Evolutionary conservation across 192 early-diverging fungal species (phyloP).

Genomic region (Dissophora globulifera): DNA sequence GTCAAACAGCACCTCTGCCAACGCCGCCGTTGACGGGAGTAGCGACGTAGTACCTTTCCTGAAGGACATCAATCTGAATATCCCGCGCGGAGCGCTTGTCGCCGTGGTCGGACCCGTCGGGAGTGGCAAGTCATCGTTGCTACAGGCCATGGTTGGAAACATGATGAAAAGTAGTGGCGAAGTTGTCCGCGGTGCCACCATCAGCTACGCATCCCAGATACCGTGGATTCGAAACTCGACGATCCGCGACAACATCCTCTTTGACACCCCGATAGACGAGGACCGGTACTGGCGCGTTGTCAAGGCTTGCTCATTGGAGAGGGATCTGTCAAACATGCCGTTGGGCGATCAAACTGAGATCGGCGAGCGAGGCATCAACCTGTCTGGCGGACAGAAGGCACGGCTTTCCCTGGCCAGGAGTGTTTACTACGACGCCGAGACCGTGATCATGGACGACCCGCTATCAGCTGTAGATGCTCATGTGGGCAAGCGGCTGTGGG

Average conservation of each 20-base stretch:
- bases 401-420: constrained; percentile 87
- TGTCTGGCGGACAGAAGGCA: constrained; percentile 93
- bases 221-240: constrained; percentile 92
- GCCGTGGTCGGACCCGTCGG: constrained; percentile 88
- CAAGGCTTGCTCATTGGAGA: constrained; percentile 64
- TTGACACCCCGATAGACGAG: constrained; percentile 71
- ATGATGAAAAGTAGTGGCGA: constrained; percentile 69
- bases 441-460: constrained; percentile 86
- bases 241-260: constrained; percentile 73
- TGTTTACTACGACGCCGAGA: constrained; percentile 75
- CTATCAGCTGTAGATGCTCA: constrained; percentile 91
- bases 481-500: constrained; percentile 61
- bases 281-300: constrained; percentile 62
- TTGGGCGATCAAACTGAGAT: constrained; percentile 65
- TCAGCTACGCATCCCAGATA: constrained; percentile 84
- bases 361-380: constrained; percentile 85
- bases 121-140: constrained; percentile 85
- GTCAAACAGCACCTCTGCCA: neutral
- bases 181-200: constrained; percentile 68
- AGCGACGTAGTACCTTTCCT: constrained; percentile 39
- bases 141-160: constrained; percentile 87
- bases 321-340: constrained; percentile 67
- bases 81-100: constrained; percentile 63
- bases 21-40: constrained; percentile 9
- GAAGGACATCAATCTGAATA: constrained; percentile 51